Evolutionary conservation across 164 flowering plant species (phyloP).

Genomic region (Santalum album): DNA sequence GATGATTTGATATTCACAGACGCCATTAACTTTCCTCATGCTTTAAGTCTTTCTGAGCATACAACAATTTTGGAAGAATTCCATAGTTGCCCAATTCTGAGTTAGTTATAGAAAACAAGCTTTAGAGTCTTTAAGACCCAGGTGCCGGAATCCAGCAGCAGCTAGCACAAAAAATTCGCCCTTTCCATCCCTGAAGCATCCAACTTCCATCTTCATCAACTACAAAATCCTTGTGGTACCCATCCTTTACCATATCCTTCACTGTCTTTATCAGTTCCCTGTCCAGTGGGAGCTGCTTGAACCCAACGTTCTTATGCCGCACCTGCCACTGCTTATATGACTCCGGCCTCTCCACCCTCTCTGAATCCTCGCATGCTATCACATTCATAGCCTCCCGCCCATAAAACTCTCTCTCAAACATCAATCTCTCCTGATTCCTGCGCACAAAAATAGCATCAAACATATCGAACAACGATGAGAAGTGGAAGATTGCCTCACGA

Average conservation of each 20-base stretch:
- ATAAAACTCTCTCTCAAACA: constrained; percentile 35
- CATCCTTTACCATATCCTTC: constrained; percentile 12
- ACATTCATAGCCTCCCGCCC: constrained; percentile 41
- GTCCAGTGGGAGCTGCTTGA: constrained; percentile 23
- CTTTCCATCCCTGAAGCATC: constrained; percentile 45
- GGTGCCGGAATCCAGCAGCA: neutral
- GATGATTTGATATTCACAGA: neutral
- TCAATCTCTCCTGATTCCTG: constrained; percentile 27
- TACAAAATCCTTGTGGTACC: constrained; percentile 28
- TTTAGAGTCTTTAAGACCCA: too few relatives aligned
- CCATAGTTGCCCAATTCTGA: neutral
- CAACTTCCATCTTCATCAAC: constrained; percentile 29
- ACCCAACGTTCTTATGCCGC: constrained; percentile 25
- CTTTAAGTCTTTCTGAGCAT: neutral
- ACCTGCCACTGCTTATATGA: constrained; percentile 38
- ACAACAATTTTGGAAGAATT: neutral
- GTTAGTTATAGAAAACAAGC: too few relatives aligned
- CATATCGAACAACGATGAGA: constrained; percentile 41
- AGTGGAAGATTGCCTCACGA: constrained; percentile 45
- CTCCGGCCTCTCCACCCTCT: constrained; percentile 43
- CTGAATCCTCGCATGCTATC: constrained; percentile 45
- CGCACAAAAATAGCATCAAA: constrained; percentile 24
- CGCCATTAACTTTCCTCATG: neutral
- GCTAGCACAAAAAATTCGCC: constrained; percentile 15
- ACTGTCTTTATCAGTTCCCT: constrained; percentile 12